Evolutionary conservation across 179 eudicot species (phyloP).

Genomic region (Sideroxylon spinosum): DNA sequence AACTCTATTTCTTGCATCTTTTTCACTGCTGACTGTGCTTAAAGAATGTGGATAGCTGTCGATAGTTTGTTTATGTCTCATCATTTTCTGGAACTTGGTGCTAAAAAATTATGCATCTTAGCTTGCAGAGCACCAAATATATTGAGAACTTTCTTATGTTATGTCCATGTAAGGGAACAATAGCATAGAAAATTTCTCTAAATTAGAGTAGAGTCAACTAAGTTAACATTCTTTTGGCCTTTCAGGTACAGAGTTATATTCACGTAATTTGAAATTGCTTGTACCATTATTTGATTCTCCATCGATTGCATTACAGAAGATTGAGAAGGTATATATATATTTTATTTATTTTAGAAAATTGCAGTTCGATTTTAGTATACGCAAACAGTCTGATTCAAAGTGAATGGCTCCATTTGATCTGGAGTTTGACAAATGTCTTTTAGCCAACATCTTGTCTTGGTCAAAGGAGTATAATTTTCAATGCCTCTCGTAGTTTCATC

Average conservation of each 20-base stretch:
- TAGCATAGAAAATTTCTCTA: too few relatives aligned
- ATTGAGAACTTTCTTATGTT: not conserved
- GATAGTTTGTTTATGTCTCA: not conserved
- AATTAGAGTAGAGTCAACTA: not conserved
- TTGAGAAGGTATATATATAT: slow-evolving; percentile 50
- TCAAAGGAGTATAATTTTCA: not conserved
- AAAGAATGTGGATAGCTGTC: not conserved
- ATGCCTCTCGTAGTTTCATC: not conserved
- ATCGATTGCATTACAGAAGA: slow-evolving; percentile 55
- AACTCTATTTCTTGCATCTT: not conserved
- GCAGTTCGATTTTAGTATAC: not conserved
- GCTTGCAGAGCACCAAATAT: not conserved
- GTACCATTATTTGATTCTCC: slow-evolving; percentile 83
- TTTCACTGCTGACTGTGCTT: not conserved
- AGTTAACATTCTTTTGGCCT: slow-evolving; percentile 10
- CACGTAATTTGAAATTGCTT: slow-evolving; percentile 78
- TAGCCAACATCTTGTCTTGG: not conserved
- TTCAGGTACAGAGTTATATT: slow-evolving; percentile 74
- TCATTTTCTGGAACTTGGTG: not conserved
- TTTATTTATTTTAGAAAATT: slow-evolving; percentile 1
- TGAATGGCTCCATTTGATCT: not conserved
- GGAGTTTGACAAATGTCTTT: not conserved
- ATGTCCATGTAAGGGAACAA: not conserved
- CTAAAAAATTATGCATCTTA: not conserved
- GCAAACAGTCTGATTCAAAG: not conserved